Evolutionary conservation across 2,329 filamentous ascomycete species (phyloP).

Genomic region (Hypoxylon sp.): DNA sequence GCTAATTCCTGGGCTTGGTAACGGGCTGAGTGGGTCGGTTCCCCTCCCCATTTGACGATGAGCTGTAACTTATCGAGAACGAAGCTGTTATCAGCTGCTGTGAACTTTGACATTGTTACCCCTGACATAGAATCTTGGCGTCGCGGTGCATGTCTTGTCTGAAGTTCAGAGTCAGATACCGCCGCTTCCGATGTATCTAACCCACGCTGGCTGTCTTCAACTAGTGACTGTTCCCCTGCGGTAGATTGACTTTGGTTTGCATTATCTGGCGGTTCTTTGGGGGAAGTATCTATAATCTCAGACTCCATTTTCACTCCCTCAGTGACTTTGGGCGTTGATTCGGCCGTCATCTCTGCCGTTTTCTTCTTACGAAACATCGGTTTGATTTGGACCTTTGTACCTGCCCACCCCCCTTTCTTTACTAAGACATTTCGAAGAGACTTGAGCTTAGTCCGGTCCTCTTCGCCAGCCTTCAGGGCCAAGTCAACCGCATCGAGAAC

Average conservation of each 20-base stretch:
- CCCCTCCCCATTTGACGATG: slow-evolving; percentile 99
- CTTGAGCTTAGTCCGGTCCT: slow-evolving; percentile 89
- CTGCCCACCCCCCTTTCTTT: slow-evolving; percentile 93
- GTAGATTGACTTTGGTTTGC: slow-evolving; percentile 43
- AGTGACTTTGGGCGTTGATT: slow-evolving; percentile 52
- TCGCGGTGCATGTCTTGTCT: slow-evolving; percentile 65
- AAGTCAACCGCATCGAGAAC: slow-evolving; percentile 89
- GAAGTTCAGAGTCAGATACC: slow-evolving; percentile 46
- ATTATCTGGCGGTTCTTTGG: slow-evolving; percentile 47
- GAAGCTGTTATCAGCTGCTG: slow-evolving; percentile 91
- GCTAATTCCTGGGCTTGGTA: slow-evolving; percentile 97
- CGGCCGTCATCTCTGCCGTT: slow-evolving; percentile 68
- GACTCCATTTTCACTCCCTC: slow-evolving; percentile 56
- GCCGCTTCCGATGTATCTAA: slow-evolving; percentile 40
- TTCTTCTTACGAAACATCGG: slow-evolving; percentile 97
- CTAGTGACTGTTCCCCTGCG: slow-evolving; percentile 28
- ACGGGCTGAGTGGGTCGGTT: slow-evolving; percentile 95
- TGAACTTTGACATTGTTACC: slow-evolving; percentile 92
- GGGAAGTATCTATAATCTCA: slow-evolving; percentile 51
- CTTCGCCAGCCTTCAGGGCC: slow-evolving; percentile 82
- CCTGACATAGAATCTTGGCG: slow-evolving; percentile 89
- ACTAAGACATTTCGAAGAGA: slow-evolving; percentile 87
- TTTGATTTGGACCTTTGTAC: slow-evolving; percentile 99
- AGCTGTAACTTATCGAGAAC: slow-evolving; percentile 96
- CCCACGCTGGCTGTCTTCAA: slow-evolving; percentile 31